These are phyloP conservation scores for Magnusiomyces suaveolens DNA, from an alignment of 1,139 yeast species.

Conservation along the genomic window DNA sequence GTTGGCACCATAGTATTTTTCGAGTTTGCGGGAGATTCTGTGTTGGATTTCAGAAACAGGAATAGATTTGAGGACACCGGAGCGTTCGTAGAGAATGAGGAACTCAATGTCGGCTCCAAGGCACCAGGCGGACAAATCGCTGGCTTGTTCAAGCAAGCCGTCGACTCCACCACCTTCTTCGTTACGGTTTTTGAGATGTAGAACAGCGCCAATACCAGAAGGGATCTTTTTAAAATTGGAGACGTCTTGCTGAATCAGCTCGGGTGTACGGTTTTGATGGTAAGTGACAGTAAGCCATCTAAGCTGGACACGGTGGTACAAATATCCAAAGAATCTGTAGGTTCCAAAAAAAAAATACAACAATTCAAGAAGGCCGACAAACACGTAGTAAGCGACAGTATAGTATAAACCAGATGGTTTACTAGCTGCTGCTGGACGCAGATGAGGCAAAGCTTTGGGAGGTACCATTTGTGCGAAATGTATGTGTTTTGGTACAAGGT, in stretches of 20 bases:
- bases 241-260: slow-evolving; percentile 77
- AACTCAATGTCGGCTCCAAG: slow-evolving; percentile 70
- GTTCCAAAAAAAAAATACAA: slow-evolving; percentile 18
- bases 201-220: slow-evolving; percentile 57
- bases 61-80: slow-evolving; percentile 52
- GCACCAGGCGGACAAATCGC: slow-evolving; percentile 81
- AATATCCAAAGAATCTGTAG: slow-evolving; percentile 13
- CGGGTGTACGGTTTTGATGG: slow-evolving; percentile 78
- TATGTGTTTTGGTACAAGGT: not conserved
- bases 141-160: slow-evolving; percentile 65
- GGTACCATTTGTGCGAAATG: not conserved
- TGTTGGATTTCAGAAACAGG: slow-evolving; percentile 45
- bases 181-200: slow-evolving; percentile 62
- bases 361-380: slow-evolving; percentile 15
- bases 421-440: not conserved
- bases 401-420: not conserved
- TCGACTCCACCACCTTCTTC: slow-evolving; percentile 89
- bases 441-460: not conserved
- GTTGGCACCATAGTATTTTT: slow-evolving; percentile 64
- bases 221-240: slow-evolving; percentile 67
- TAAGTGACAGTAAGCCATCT: slow-evolving; percentile 56
- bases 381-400: not conserved
- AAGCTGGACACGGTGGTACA: slow-evolving; percentile 46
- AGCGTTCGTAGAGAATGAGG: slow-evolving; percentile 69
- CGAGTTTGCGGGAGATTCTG: slow-evolving; percentile 51